Conservation (phyloP, 768 basidiomycete species). For the Dentipellis sp. region DNA sequence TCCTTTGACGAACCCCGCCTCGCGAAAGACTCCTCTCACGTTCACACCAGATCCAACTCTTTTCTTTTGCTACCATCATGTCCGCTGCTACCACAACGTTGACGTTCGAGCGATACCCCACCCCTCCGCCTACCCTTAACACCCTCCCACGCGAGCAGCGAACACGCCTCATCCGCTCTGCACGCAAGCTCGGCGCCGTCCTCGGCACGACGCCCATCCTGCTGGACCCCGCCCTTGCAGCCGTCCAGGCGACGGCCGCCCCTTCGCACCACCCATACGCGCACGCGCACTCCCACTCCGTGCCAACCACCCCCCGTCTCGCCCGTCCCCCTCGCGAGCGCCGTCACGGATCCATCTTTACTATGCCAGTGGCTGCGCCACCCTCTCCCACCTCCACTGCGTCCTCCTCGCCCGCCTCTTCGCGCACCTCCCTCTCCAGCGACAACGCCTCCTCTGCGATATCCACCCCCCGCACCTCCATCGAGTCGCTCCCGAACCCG, state of each 20-base stretch:
- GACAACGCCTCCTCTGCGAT: background rate
- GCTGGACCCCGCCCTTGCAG: conserved; percentile 7
- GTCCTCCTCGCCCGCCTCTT: background rate
- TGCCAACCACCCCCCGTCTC: background rate
- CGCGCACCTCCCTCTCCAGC: background rate
- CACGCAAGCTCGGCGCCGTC: conserved; percentile 13
- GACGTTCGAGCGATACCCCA: background rate
- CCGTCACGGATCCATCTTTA: conserved; percentile 5
- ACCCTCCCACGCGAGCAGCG: conserved; percentile 11
- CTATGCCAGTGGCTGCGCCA: background rate
- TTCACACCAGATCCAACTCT: too few relatives aligned
- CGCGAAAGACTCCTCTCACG: too few relatives aligned
- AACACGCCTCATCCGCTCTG: conserved; percentile 11
- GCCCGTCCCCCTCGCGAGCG: background rate
- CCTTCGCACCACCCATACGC: background rate
- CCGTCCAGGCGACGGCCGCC: background rate
- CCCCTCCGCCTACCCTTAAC: conserved; percentile 8
- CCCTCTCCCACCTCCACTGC: background rate
- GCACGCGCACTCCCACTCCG: background rate
- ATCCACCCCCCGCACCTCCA: conserved; percentile 15
- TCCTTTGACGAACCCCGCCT: too few relatives aligned
- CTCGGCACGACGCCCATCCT: conserved; percentile 13
- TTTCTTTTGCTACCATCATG: too few relatives aligned
- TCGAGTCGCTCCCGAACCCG: conserved; percentile 15
- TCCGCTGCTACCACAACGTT: background rate